Base-by-base conservation (phyloP, 441 rosid genomes). In the Brassica balearica region DNA sequence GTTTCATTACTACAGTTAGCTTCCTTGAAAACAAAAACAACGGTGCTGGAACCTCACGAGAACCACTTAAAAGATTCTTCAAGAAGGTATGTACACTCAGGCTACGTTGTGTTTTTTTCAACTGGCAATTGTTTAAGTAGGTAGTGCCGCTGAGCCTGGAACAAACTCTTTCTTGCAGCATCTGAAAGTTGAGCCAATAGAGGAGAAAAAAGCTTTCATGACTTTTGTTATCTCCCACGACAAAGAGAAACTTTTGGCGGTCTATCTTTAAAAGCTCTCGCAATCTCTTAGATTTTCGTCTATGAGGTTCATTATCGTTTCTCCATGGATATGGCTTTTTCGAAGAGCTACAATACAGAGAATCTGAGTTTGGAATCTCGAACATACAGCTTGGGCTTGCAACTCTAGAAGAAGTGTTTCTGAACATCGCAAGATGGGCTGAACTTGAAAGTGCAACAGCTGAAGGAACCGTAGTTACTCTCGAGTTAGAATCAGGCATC, bases 401-500 rank as follows among this genome's bases (percentile, higher is more conserved):
- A 22, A 93, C 98, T 7, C 95, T 96, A 2, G 97, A 93, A 86
- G 98, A 96, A 83, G 98, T 93, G 75, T 96, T 93, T 89, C 79
- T 93, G 14, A 93, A 89, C 64, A 95, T 95, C 3, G 97, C 99
- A 38, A 88, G 83, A 84, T 86, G 84, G 63, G 97, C 98, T 10
- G 97, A 92, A 79, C 87, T 93, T 46, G 99, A 96, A 87, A 90
- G 74, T 43, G 97, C 99, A 65, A 82, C 89, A 0, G 86, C 87
- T 12, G 94, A 96, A 67, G 91, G 90, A 73, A 85, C 87, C 60
- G 65, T 87, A 80, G 94, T 86, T 41, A 86, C 92, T 32, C 83
- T 93, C 20, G 87, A 81, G 61, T 79, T 91, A 76, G 80, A 91
- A 27, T 93, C 97, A 0, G 97, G 97, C 63, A 43, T 75, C 51